These are phyloP conservation scores for Bromus sterilis DNA, from an alignment of 176 grass and related monocot genomes.

Conservation along the genomic window DNA sequence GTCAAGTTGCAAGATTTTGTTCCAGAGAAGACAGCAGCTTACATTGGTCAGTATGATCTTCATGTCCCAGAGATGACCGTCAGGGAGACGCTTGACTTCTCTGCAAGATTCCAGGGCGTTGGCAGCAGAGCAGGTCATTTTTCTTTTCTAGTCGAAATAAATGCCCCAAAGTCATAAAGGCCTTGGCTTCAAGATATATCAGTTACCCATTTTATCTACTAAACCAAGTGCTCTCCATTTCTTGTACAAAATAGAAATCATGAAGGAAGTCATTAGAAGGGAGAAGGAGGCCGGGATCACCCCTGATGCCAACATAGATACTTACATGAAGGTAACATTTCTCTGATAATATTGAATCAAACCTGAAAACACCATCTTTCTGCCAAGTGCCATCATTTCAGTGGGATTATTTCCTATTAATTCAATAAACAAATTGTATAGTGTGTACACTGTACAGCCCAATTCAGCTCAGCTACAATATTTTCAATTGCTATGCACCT, in stretches of 20 bases:
- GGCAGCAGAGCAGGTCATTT: slow-evolving; percentile 1
- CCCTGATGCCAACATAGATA: slow-evolving; percentile 72
- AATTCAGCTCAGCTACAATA: not conserved
- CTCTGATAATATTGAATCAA: not conserved
- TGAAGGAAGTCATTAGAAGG: slow-evolving; percentile 70
- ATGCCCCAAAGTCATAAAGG: not conserved
- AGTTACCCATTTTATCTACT: not conserved
- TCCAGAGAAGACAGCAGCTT: slow-evolving; percentile 50
- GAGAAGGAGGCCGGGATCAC: slow-evolving; percentile 71
- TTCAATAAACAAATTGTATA: not conserved
- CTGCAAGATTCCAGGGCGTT: slow-evolving; percentile 46
- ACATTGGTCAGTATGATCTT: slow-evolving; percentile 54
- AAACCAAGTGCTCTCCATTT: not conserved
- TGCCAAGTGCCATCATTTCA: not conserved
- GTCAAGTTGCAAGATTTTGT: slow-evolving; percentile 46
- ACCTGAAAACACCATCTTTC: not conserved
- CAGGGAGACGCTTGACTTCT: slow-evolving; percentile 63
- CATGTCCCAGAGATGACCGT: slow-evolving; percentile 74
- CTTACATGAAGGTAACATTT: slow-evolving; percentile 76
- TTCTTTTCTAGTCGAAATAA: not conserved
- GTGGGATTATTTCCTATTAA: not conserved
- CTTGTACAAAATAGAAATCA: slow-evolving; percentile 13
- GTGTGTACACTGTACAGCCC: not conserved
- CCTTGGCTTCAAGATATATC: not conserved
- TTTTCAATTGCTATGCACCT: not conserved